Evolutionary conservation across 2,329 filamentous ascomycete species (phyloP).

Genomic region (Pseudogymnoascus sp.): DNA sequence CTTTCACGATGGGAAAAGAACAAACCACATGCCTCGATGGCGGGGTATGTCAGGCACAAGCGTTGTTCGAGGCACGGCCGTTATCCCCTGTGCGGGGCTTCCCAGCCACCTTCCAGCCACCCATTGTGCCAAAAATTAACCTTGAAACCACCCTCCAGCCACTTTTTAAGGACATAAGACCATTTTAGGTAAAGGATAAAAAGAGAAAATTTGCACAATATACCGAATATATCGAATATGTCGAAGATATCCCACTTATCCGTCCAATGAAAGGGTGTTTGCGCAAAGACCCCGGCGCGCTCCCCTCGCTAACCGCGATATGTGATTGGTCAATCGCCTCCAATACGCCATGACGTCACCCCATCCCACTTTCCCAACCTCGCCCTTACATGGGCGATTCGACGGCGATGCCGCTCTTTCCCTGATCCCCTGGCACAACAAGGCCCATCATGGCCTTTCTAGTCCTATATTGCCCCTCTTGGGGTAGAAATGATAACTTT

Average conservation of each 20-base stretch:
- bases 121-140: neutral
- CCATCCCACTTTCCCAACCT: conserved; percentile 5
- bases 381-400: neutral
- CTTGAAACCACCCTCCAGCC: neutral
- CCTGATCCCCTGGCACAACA: neutral
- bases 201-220: neutral
- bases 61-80: neutral
- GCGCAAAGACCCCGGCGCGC: neutral
- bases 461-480: neutral
- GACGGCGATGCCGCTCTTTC: neutral
- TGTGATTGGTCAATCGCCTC: neutral
- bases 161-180: neutral
- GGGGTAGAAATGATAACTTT: neutral
- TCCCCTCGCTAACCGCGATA: neutral
- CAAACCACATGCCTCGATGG: neutral
- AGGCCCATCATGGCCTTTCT: neutral
- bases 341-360: neutral
- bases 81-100: neutral
- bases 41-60: neutral
- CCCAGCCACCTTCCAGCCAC: neutral
- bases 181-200: neutral
- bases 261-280: neutral
- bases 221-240: neutral
- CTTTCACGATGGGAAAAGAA: neutral
- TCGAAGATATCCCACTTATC: neutral